Evolutionary conservation across 1,284 basidiomycete genomes (phyloP).

Genomic region (Apiotrichum laibachii): DNA sequence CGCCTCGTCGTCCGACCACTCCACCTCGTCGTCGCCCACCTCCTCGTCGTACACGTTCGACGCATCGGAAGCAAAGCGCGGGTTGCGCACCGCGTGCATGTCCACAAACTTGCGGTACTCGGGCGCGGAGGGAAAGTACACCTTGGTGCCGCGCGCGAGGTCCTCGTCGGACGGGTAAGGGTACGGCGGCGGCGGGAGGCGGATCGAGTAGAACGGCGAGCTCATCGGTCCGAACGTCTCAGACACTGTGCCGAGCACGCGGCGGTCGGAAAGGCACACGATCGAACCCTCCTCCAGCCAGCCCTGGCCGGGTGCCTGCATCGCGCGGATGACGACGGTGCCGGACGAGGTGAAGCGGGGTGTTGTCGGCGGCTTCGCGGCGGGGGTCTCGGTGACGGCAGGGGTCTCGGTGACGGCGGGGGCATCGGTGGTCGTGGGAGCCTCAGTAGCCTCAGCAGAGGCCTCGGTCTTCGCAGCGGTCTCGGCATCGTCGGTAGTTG

Average conservation of each 20-base stretch:
- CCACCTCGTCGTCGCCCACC: slow-evolving; percentile 56
- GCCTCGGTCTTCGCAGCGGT: not conserved
- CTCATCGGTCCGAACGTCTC: slow-evolving; percentile 59
- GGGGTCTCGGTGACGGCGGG: not conserved
- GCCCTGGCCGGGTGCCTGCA: slow-evolving; percentile 35
- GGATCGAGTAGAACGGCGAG: slow-evolving; percentile 55
- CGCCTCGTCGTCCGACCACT: slow-evolving; percentile 59
- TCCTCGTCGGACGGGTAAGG: slow-evolving; percentile 34
- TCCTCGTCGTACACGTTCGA: slow-evolving; percentile 59
- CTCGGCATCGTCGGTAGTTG: not conserved
- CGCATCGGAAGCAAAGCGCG: slow-evolving; percentile 56
- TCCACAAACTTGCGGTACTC: slow-evolving; percentile 53
- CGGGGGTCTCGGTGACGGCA: not conserved
- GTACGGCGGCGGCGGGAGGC: slow-evolving; percentile 48
- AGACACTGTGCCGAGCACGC: slow-evolving; percentile 56
- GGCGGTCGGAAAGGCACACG: slow-evolving; percentile 54
- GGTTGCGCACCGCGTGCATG: slow-evolving; percentile 51
- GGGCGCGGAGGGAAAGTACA: slow-evolving; percentile 53
- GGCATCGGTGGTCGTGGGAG: not conserved
- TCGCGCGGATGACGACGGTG: slow-evolving; percentile 51
- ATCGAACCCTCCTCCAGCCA: slow-evolving; percentile 56
- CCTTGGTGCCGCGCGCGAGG: slow-evolving; percentile 33
- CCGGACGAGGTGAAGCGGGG: slow-evolving; percentile 47
- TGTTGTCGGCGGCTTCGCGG: not conserved
- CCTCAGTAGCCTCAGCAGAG: too few species aligned